Percentiles rank a stretch among this genome's conserved stretches.
Conservation (phyloP, 805 yeast genomes). For the Phaffomyces antillensis region DNA sequence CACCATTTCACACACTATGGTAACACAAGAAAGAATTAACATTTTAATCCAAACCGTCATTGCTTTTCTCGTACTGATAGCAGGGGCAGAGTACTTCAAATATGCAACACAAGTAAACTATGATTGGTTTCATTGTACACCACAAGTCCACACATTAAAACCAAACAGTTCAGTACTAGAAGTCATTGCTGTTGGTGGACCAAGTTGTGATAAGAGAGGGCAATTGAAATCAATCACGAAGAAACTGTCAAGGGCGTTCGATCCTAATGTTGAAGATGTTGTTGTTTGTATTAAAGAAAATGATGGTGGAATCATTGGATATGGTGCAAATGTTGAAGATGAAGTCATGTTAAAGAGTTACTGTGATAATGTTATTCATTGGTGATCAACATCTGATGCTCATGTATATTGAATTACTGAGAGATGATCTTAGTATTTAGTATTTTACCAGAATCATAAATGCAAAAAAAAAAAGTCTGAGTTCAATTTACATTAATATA, state of each 20-base stretch:
- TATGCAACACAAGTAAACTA: constrained; percentile 32
- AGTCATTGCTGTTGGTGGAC: constrained; percentile 34
- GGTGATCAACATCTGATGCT: constrained; percentile 7
- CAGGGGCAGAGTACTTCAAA: constrained; percentile 37
- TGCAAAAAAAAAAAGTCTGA: too few relatives aligned
- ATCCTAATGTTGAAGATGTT: constrained; percentile 29
- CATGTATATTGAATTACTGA: too few relatives aligned
- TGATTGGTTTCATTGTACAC: constrained; percentile 40
- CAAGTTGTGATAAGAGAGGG: constrained; percentile 38
- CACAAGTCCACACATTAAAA: constrained; percentile 18
- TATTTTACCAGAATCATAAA: too few relatives aligned
- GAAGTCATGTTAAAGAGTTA: constrained; percentile 10
- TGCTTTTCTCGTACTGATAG: constrained; percentile 27
- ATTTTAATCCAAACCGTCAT: constrained; percentile 24
- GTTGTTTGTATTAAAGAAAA: constrained; percentile 33
- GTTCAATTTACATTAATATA: too few relatives aligned
- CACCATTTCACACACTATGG: constrained; percentile 3
- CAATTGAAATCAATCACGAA: constrained; percentile 33
- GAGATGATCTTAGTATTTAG: too few relatives aligned
- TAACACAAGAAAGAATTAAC: constrained; percentile 11
- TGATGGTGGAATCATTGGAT: constrained; percentile 15
- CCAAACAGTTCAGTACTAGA: constrained; percentile 24
- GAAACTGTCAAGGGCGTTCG: constrained; percentile 31
- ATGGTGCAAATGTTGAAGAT: constrained; percentile 13
- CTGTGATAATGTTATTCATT: constrained; percentile 22